Evolutionary conservation across 768 basidiomycete genomes (phyloP), one percentile per base, ranked within the genome.

Genomic region (Floccularia luteovirens): DNA sequence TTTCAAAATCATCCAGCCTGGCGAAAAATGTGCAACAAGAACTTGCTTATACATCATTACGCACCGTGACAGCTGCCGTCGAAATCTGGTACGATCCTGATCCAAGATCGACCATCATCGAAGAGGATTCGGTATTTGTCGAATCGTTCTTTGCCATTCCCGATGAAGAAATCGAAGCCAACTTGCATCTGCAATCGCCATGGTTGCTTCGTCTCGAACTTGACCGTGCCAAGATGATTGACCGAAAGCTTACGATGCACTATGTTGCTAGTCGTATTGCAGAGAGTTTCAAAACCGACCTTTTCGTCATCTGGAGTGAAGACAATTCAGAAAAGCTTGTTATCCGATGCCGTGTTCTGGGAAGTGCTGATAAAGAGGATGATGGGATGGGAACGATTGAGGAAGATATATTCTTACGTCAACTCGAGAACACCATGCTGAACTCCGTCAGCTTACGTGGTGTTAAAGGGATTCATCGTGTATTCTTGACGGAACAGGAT

Each of bases 131-230:
- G 17, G 79, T 92, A 17, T 98, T 99, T 56, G 96, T 99, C 42
- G 90, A 96, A 54, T 92, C 92, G 0, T 97, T 97, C 87, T 99
- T 98, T 59, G 94, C 93, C 40, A 98, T 98, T 56, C 96, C 96
- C 4, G 96, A 98, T 51, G 92, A 97, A 56, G 90, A 93, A 36
- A 84, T 94, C 43, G 90, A 94, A 57, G 73, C 77, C 14, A 94
- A 94, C 54, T 66, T 96, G 2, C 84, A 90, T 48, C 69, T 91
- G 1, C 90, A 93, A 57, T 98, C 96, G 1, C 92, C 93, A 0
- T 99, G 96, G 96, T 70, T 99, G 14, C 79, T 99, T 16, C 91
- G 96, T 63, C 77, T 98, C 32, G 94, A 94, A 55, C 78, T 99
- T 40, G 96, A 98, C 58, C 89, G 94, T 48, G 83, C 88, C 2